These are phyloP conservation scores for Penicillium desertorum DNA, from an alignment of 495 filamentous ascomycete genomes.

Conservation along the genomic window DNA sequence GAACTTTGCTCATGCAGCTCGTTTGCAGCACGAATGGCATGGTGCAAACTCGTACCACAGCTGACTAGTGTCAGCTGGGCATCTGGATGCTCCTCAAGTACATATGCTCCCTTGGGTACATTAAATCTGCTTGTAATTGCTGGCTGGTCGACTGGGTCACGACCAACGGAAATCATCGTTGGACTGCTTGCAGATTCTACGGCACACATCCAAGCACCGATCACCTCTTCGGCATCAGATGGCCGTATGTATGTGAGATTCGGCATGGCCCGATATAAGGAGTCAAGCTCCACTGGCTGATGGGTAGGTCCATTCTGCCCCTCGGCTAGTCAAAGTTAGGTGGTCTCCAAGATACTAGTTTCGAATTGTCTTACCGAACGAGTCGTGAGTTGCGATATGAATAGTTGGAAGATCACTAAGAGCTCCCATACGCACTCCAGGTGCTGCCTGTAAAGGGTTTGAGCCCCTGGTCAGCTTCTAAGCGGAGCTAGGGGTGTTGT, in stretches of 20 bases:
- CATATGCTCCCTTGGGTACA: conserved; percentile 38
- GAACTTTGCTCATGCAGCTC: background rate
- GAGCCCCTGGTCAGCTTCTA: too few species aligned
- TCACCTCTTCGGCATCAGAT: conserved; percentile 40
- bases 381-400: conserved; percentile 54
- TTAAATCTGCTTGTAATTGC: conserved; percentile 13
- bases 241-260: conserved; percentile 52
- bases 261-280: conserved; percentile 53
- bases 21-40: conserved; percentile 23
- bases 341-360: too few species aligned
- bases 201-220: conserved; percentile 29
- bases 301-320: conserved; percentile 55
- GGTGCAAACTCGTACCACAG: conserved; percentile 35
- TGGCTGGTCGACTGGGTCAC: conserved; percentile 16
- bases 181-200: too few species aligned
- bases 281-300: conserved; percentile 51
- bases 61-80: conserved; percentile 33
- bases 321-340: conserved; percentile 3
- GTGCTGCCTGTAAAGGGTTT: conserved; percentile 35
- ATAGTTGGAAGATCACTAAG: conserved; percentile 48
- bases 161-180: conserved; percentile 36
- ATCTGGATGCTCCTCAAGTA: conserved; percentile 28
- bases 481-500: too few species aligned
- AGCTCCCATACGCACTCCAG: conserved; percentile 53
- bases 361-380: conserved; percentile 28